A percentile compares a stretch with the other conserved stretches of the same genome.
Conservation (phyloP, 106 monocot species). For the Dendrobium catenatum region DNA sequence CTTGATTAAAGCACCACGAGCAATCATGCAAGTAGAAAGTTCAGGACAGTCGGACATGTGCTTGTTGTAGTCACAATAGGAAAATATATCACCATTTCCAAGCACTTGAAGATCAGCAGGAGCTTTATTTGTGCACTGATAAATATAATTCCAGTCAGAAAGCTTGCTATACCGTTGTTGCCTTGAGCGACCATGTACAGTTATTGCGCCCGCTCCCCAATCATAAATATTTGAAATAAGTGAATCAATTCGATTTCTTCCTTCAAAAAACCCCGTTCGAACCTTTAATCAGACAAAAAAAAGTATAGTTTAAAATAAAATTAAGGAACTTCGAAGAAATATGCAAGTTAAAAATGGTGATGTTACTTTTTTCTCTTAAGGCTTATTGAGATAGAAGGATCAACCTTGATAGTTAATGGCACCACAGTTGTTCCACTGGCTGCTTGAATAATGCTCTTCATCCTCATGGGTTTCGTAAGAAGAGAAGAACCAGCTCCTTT, state of each 20-base stretch:
- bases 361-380: background rate
- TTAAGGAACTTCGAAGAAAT: background rate
- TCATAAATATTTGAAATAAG: conserved; percentile 55
- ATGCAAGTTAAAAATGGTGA: background rate
- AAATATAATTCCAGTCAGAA: conserved; percentile 97
- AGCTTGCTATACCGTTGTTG: conserved; percentile 94
- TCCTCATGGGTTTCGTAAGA: conserved; percentile 81
- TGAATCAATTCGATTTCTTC: conserved; percentile 84
- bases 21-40: conserved; percentile 78
- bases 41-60: conserved; percentile 48
- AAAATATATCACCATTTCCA: conserved; percentile 94
- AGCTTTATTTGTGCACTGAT: conserved; percentile 59
- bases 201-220: conserved; percentile 80
- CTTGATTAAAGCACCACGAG: conserved; percentile 86
- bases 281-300: conserved; percentile 34
- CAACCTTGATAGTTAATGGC: conserved; percentile 82
- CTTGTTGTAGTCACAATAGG: conserved; percentile 68
- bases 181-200: conserved; percentile 87
- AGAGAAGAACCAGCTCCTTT: conserved; percentile 93
- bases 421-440: conserved; percentile 40
- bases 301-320: background rate
- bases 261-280: conserved; percentile 82
- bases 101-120: conserved; percentile 55
- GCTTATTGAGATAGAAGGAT: background rate
- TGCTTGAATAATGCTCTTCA: conserved; percentile 78